Evolutionary conservation across 2,329 filamentous ascomycete genomes (phyloP).

Genomic region (Tolypocladium tundrense): DNA sequence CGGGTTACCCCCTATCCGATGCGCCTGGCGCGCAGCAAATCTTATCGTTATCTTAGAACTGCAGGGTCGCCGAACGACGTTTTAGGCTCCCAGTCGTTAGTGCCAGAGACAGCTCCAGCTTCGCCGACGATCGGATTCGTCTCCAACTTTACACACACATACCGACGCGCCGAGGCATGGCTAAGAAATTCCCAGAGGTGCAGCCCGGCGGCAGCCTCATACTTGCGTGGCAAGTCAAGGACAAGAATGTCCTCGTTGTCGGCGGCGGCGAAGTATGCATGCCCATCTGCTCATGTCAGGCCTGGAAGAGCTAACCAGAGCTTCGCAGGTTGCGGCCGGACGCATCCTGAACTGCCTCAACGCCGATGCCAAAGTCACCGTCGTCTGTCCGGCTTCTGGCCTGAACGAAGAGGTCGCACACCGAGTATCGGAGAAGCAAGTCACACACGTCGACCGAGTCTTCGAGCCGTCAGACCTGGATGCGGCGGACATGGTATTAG

Average conservation of each 20-base stretch:
- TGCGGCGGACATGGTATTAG: constrained; percentile 74
- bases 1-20: background rate
- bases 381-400: constrained; percentile 69
- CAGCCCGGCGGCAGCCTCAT: constrained; percentile 90
- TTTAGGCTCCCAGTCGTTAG: background rate
- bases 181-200: constrained; percentile 59
- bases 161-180: constrained; percentile 19
- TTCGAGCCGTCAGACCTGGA: constrained; percentile 87
- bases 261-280: constrained; percentile 81
- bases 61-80: background rate
- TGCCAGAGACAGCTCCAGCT: background rate
- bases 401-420: constrained; percentile 83
- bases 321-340: constrained; percentile 75
- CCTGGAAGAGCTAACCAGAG: constrained; percentile 6
- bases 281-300: constrained; percentile 12
- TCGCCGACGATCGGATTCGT: constrained; percentile 6
- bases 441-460: constrained; percentile 69
- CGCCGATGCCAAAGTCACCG: constrained; percentile 81
- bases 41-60: background rate
- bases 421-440: constrained; percentile 64
- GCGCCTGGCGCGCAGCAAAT: background rate
- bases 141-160: constrained; percentile 1
- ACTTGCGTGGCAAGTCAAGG: constrained; percentile 87
- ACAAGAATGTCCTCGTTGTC: constrained; percentile 82
- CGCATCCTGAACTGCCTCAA: constrained; percentile 92